These are phyloP conservation scores for Aspergillus sp. DNA, from an alignment of 2,329 filamentous ascomycete species.

Conservation along the genomic window DNA sequence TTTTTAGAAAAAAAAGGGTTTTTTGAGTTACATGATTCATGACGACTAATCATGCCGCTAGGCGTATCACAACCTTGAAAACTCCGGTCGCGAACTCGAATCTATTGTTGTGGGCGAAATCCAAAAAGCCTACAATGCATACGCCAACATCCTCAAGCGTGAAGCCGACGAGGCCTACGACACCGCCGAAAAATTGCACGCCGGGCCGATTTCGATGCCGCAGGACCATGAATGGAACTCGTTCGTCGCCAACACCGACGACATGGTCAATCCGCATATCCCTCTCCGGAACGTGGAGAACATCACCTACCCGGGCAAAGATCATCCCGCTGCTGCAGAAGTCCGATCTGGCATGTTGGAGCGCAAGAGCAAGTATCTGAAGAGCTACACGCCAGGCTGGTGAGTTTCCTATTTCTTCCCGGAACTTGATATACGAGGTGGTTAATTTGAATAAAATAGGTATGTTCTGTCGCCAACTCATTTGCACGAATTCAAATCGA, in stretches of 20 bases:
- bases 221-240: slow-evolving; percentile 85
- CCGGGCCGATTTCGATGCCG: slow-evolving; percentile 82
- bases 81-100: slow-evolving; percentile 87
- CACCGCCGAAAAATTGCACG: slow-evolving; percentile 70
- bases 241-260: slow-evolving; percentile 72
- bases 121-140: slow-evolving; percentile 93
- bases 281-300: slow-evolving; percentile 70
- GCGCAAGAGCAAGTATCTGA: slow-evolving; percentile 97
- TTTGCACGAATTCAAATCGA: slow-evolving; percentile 98
- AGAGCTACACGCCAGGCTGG: slow-evolving; percentile 95
- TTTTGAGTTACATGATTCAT: slow-evolving; percentile 4
- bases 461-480: slow-evolving; percentile 95
- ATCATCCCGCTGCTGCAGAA: slow-evolving; percentile 74
- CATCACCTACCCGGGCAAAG: slow-evolving; percentile 84
- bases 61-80: slow-evolving; percentile 92
- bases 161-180: slow-evolving; percentile 76
- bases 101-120: slow-evolving; percentile 95
- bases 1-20: background rate
- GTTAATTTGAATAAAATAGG: no score
- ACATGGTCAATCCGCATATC: slow-evolving; percentile 77
- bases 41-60: slow-evolving; percentile 36
- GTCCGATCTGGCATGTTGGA: slow-evolving; percentile 86
- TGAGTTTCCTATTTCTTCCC: slow-evolving; percentile 42
- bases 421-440: background rate
- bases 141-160: slow-evolving; percentile 81